Conservation (phyloP, 2,329 filamentous ascomycete species). For the Colletotrichum sp. region DNA sequence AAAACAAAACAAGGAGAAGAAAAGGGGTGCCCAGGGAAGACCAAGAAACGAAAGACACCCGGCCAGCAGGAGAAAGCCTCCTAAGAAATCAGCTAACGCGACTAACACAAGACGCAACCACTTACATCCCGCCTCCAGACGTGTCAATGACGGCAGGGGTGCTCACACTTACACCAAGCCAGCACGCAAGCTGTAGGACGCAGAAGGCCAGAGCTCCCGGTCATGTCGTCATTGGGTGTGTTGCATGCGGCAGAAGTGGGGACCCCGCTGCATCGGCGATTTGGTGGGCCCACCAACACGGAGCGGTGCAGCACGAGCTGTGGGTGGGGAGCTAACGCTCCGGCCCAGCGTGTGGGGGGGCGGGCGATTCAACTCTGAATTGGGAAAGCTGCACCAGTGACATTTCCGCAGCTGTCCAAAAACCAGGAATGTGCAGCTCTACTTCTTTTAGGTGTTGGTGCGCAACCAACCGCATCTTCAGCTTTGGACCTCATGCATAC, state of each 20-base stretch:
- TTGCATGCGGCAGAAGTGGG: slow-evolving; percentile 6
- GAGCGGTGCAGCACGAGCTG: background rate
- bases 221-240: slow-evolving; percentile 15
- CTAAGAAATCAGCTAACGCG: background rate
- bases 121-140: background rate
- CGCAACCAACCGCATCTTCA: background rate
- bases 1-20: background rate
- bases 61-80: background rate
- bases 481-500: background rate
- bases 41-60: background rate
- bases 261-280: slow-evolving; percentile 1
- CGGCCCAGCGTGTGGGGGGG: background rate
- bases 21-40: background rate
- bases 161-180: background rate
- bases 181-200: background rate
- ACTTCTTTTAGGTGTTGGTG: background rate
- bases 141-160: slow-evolving; percentile 18
- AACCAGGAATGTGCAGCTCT: background rate
- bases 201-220: slow-evolving; percentile 9
- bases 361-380: background rate
- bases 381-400: background rate
- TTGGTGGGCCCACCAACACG: background rate
- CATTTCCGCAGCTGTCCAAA: background rate
- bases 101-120: background rate
- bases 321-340: slow-evolving; percentile 8